These are phyloP conservation scores for Pisolithus marmoratus DNA, from an alignment of 768 basidiomycete genomes.

Conservation along the genomic window DNA sequence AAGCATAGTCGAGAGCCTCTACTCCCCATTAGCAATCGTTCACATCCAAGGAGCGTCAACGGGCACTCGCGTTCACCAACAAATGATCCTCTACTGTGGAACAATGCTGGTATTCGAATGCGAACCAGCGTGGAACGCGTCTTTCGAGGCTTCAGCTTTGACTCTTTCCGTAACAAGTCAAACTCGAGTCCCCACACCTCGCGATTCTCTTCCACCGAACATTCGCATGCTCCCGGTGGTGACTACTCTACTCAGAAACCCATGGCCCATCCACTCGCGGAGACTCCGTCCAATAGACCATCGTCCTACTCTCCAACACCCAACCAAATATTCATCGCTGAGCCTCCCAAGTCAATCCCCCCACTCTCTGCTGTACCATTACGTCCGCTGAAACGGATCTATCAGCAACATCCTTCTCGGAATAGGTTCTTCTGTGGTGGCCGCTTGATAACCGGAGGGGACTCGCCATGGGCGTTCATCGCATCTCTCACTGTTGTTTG, in stretches of 20 bases:
- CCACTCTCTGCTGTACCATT: conserved; percentile 32
- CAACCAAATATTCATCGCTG: conserved; percentile 21
- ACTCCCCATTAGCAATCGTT: conserved; percentile 40
- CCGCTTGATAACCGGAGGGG: conserved; percentile 75
- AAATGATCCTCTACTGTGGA: conserved; percentile 5
- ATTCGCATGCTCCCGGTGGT: conserved; percentile 9
- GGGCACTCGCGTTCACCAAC: conserved; percentile 20
- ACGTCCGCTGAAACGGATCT: conserved; percentile 41
- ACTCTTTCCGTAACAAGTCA: conserved; percentile 37
- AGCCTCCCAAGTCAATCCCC: conserved; percentile 26
- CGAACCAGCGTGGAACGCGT: conserved; percentile 60
- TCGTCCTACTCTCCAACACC: conserved; percentile 23
- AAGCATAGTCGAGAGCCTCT: conserved; percentile 74
- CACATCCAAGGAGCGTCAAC: neutral
- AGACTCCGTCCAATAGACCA: conserved; percentile 18
- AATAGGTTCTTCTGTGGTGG: conserved; percentile 76
- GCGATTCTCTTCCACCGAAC: conserved; percentile 13
- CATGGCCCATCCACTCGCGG: conserved; percentile 19
- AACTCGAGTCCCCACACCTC: conserved; percentile 9
- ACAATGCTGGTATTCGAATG: conserved; percentile 28
- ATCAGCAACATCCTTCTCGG: conserved; percentile 61
- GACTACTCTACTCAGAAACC: conserved; percentile 10
- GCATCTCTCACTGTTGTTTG: conserved; percentile 56
- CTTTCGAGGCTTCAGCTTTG: conserved; percentile 47
- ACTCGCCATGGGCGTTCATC: conserved; percentile 78